Base-by-base conservation (phyloP, 2,329 filamentous ascomycete species). In the Blumeria graminis region DNA sequence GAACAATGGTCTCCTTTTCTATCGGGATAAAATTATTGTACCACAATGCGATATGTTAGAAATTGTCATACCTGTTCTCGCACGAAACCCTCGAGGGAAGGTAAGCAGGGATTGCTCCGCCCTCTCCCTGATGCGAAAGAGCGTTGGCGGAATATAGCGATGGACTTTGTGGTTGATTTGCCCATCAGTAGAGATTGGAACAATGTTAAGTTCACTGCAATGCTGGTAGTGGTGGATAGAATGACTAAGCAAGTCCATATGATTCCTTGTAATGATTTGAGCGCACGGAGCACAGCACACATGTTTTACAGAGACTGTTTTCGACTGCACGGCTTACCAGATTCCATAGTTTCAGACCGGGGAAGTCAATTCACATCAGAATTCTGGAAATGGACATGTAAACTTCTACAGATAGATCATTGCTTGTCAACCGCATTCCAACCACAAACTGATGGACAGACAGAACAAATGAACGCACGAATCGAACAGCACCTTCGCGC, bases 401-500 rank as follows among this genome's bases (percentile, higher is more conserved):
- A 43, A n/a, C 39, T 43, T 13, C 13, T 43, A 7, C 8, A 43
- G 1, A 43, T 13, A n/a, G 10, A 43, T n/a, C 39, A 43, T 43
- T 1, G 39, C 6, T 18, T 43, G 18, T 43, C 39, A 7, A 43
- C 39, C 8, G 39, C 39, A n/a, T 43, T 6, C 13, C 39, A 43
- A 13, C 11, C 39, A 6, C 39, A 43, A 43, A 28, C 22, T 28
- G 22, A 28, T 28, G 22, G 22, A 28, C 22, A 28, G 22, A 28
- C 22, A 28, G 22, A 58, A 51, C 11, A 22, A n/a, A 16, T 51
- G 32, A 59, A 58, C 32, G 10, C 56, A 2, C 53, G 34, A 18
- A 10, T 59, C 3, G 39, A 59, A 33, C 3, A 13, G 10, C 58
- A 59, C 11, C 22, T 59, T 6, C 1, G 41, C 11, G 51, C 18